These are phyloP conservation scores for Zygoascus biomembranicola DNA, from an alignment of 805 yeast genomes.

Conservation along the genomic window DNA sequence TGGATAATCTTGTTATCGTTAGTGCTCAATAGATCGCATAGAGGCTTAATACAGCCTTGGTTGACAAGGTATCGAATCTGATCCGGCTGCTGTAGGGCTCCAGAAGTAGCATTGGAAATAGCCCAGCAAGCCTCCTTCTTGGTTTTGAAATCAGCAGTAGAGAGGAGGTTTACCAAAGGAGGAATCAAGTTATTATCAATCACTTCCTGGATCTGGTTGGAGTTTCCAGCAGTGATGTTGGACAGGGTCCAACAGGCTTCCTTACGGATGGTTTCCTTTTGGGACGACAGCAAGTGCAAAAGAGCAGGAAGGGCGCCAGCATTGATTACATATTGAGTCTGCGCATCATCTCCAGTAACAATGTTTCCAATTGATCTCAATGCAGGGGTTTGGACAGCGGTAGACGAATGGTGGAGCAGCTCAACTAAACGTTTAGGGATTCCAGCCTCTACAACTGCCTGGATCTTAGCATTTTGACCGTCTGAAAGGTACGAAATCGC, in stretches of 20 bases:
- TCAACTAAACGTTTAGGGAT: constrained; percentile 93
- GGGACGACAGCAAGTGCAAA: constrained; percentile 66
- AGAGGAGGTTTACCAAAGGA: constrained; percentile 70
- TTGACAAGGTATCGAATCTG: constrained; percentile 86
- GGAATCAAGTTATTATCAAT: constrained; percentile 92
- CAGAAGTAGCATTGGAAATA: constrained; percentile 93
- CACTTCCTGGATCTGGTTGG: constrained; percentile 93
- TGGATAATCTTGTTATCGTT: constrained; percentile 90
- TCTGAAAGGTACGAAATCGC: constrained; percentile 92
- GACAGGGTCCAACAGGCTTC: constrained; percentile 99
- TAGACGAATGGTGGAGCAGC: constrained; percentile 72
- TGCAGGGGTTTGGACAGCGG: constrained; percentile 92
- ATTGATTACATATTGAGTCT: constrained; percentile 91
- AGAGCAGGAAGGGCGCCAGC: constrained; percentile 86
- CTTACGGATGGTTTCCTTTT: constrained; percentile 87
- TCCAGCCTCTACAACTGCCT: constrained; percentile 93
- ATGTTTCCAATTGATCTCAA: constrained; percentile 96
- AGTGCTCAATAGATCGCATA: constrained; percentile 82
- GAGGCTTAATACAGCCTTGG: constrained; percentile 96
- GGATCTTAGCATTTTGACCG: constrained; percentile 88
- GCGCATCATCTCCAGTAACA: constrained; percentile 93
- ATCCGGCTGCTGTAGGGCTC: constrained; percentile 86
- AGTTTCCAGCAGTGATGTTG: constrained; percentile 94
- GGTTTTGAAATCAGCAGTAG: constrained; percentile 86
- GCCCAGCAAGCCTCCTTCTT: constrained; percentile 99